A percentile compares a stretch with the other conserved stretches of the same genome.
These are phyloP conservation scores for Salix brachista DNA, from an alignment of 345 rosid species.

Conservation along the genomic window DNA sequence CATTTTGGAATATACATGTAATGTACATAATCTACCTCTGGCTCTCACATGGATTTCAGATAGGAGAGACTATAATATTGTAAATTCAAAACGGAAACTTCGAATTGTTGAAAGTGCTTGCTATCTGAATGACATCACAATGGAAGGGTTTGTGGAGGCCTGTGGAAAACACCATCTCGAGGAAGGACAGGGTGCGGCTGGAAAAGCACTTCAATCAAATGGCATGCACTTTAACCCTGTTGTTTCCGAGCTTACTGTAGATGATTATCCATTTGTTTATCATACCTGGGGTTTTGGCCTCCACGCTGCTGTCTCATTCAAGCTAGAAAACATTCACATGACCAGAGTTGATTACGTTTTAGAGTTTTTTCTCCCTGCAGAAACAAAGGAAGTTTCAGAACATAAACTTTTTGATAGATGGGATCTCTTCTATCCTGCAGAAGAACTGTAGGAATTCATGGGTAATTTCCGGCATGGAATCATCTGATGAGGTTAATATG, in stretches of 20 bases:
- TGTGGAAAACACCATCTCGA: not conserved
- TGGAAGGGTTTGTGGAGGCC: not conserved
- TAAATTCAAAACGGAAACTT: not conserved
- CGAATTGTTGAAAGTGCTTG: not conserved
- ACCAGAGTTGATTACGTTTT: not conserved
- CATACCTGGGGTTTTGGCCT: too few relatives aligned
- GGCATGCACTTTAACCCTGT: not conserved
- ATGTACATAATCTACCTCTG: not conserved
- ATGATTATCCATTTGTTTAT: too few relatives aligned
- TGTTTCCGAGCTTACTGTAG: not conserved
- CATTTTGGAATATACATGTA: not conserved
- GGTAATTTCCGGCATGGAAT: not conserved
- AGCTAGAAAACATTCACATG: not conserved
- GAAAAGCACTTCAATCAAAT: not conserved
- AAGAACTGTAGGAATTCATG: not conserved
- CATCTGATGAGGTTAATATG: too few relatives aligned
- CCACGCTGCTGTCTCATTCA: not conserved
- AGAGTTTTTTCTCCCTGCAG: not conserved
- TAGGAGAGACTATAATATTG: not conserved
- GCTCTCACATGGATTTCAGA: not conserved
- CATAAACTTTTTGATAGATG: not conserved
- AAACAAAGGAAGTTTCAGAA: not conserved
- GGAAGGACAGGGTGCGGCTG: not conserved
- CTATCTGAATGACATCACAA: not conserved
- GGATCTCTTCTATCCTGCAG: not conserved